A percentile compares a stretch with the other conserved stretches of the same genome.
Conservation (phyloP, 768 basidiomycete genomes). For the Leccinum ochraceum region DNA sequence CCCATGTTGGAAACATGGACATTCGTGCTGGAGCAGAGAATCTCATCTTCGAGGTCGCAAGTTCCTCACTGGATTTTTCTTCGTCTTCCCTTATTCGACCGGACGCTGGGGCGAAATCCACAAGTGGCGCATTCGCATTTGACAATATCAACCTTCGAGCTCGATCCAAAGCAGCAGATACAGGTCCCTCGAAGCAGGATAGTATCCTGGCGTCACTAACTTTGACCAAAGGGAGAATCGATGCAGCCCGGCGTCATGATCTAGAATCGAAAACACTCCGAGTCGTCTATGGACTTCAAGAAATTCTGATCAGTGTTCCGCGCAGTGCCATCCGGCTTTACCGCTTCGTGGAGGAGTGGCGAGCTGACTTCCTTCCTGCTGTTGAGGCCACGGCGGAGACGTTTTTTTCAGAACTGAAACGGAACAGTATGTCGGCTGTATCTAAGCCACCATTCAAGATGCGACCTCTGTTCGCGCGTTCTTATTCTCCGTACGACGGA, state of each 20-base stretch:
- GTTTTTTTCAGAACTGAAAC: no score
- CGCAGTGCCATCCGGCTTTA: constrained; percentile 50
- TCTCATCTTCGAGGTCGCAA: constrained; percentile 61
- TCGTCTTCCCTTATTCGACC: constrained; percentile 20
- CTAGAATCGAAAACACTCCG: constrained; percentile 40
- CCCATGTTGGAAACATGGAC: constrained; percentile 45
- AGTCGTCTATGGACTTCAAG: constrained; percentile 45
- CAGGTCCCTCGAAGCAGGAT: constrained; percentile 46
- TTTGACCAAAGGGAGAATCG: constrained; percentile 48
- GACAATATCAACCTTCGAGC: constrained; percentile 58
- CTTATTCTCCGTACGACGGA: no score
- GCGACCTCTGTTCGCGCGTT: no score
- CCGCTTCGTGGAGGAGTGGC: no score
- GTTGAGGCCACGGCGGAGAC: no score
- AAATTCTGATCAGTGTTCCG: constrained; percentile 61
- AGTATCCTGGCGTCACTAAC: constrained; percentile 64
- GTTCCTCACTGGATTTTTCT: constrained; percentile 32
- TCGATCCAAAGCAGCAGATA: constrained; percentile 45
- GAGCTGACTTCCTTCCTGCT: no score
- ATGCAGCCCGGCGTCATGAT: constrained; percentile 50
- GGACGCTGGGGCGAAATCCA: constrained; percentile 37
- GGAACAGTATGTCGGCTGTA: no score
- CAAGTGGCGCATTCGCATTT: constrained; percentile 50
- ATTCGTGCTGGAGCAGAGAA: constrained; percentile 73
- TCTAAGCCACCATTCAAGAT: no score